Evolutionary conservation across 306 rosid genomes (phyloP).

Genomic region (Cucumis melo): DNA sequence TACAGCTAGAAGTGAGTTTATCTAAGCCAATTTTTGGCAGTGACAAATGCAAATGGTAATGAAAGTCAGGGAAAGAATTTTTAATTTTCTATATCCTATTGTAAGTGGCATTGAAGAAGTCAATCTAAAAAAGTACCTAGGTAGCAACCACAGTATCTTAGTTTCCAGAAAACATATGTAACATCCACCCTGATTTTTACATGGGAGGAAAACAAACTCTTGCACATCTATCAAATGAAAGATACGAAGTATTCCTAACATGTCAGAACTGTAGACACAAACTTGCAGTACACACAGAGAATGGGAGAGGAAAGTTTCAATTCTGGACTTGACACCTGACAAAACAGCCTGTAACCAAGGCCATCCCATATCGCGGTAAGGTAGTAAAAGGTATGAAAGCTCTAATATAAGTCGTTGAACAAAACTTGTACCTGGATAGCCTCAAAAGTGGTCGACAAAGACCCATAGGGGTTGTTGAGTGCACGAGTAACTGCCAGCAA

Average conservation of each 20-base stretch:
- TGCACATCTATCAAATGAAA: not conserved
- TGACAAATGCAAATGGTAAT: not conserved
- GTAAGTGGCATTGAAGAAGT: not conserved
- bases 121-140: not conserved
- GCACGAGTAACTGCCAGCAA: constrained; percentile 55
- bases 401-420: not conserved
- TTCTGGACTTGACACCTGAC: not conserved
- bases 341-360: not conserved
- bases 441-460: constrained; percentile 81
- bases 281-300: not conserved
- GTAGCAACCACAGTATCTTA: not conserved
- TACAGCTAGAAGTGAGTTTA: not conserved
- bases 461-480: constrained; percentile 74
- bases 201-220: not conserved
- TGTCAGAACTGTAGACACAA: not conserved
- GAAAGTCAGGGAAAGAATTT: not conserved
- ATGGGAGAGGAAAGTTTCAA: not conserved
- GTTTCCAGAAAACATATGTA: not conserved
- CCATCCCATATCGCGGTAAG: not conserved
- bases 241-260: not conserved
- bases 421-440: constrained; percentile 52
- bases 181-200: not conserved
- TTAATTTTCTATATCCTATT: not conserved
- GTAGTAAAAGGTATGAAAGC: not conserved
- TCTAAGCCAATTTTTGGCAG: not conserved